Evolutionary conservation across 768 basidiomycete species (phyloP).

Genomic region (Trichaptum fuscoviolaceum): DNA sequence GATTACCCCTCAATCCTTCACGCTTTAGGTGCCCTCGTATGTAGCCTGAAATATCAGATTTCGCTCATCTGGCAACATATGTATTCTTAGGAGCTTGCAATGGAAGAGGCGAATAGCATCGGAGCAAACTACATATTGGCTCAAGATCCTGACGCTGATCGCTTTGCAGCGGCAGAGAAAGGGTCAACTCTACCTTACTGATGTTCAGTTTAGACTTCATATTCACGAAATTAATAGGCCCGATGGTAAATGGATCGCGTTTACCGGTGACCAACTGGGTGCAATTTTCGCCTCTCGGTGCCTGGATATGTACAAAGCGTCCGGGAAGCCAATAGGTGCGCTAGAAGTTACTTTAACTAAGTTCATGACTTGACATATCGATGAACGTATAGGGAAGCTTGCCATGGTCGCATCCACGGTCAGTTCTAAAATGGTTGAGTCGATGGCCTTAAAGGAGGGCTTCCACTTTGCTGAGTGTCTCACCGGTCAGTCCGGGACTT

Average conservation of each 20-base stretch:
- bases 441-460: conserved; percentile 69
- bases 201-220: background rate
- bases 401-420: conserved; percentile 89
- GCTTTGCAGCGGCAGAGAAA: conserved; percentile 74
- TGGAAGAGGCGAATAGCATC: conserved; percentile 50
- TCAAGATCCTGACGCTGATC: conserved; percentile 86
- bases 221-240: conserved; percentile 21
- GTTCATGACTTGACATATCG: background rate
- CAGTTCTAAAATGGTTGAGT: conserved; percentile 84
- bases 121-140: conserved; percentile 67
- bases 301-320: conserved; percentile 38
- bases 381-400: conserved; percentile 46
- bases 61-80: background rate
- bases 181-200: conserved; percentile 32
- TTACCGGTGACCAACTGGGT: conserved; percentile 86
- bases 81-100: conserved; percentile 56
- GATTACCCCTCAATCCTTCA: conserved; percentile 14
- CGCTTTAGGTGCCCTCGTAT: conserved; percentile 44
- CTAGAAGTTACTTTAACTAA: background rate
- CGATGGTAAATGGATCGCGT: conserved; percentile 59
- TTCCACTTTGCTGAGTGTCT: conserved; percentile 84
- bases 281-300: conserved; percentile 44
- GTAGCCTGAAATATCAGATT: conserved; percentile 8
- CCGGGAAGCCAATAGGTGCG: conserved; percentile 40
- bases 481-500: conserved; percentile 47